phyloP scores from a whole-genome alignment of 148 eudicot species.

The Euryodendron excelsum region DNA sequence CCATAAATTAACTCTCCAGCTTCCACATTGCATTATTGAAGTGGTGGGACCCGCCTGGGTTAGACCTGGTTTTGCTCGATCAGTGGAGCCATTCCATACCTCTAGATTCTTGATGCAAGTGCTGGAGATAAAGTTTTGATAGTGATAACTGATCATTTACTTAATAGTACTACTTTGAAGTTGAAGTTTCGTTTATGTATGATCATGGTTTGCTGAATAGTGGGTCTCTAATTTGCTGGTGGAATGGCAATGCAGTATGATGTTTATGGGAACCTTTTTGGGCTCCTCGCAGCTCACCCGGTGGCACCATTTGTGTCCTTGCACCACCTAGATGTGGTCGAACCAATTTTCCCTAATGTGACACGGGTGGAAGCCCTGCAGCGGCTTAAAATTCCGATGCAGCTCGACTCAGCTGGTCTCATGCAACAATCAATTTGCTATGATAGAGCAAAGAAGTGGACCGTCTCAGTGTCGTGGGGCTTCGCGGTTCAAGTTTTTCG shows the following conservation, averaged over 20 bases:
- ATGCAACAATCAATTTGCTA: slow-evolving; percentile 94
- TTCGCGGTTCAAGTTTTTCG: slow-evolving; percentile 75
- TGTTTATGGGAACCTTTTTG: slow-evolving; percentile 85
- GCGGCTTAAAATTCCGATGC: slow-evolving; percentile 55
- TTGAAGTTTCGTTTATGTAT: neutral
- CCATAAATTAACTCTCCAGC: neutral
- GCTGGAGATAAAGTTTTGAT: no score
- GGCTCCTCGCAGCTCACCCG: slow-evolving; percentile 87
- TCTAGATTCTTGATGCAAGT: no score
- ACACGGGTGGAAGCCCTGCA: slow-evolving; percentile 63
- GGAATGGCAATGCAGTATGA: slow-evolving; percentile 57
- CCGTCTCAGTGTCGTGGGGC: slow-evolving; percentile 88
- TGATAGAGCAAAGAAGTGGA: slow-evolving; percentile 57
- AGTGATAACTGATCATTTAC: no score
- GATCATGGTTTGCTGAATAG: neutral
- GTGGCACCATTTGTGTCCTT: slow-evolving; percentile 73
- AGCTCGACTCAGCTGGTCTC: slow-evolving; percentile 75
- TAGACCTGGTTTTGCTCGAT: neutral
- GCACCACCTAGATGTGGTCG: slow-evolving; percentile 92
- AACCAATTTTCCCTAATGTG: slow-evolving; percentile 79
- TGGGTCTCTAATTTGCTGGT: slow-evolving; percentile 16
- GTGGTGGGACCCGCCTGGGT: neutral
- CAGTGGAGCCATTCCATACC: neutral
- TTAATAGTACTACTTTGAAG: neutral
- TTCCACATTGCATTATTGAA: neutral